Conservation (phyloP, 331 rosid species). For the Prunus yedoensis region DNA sequence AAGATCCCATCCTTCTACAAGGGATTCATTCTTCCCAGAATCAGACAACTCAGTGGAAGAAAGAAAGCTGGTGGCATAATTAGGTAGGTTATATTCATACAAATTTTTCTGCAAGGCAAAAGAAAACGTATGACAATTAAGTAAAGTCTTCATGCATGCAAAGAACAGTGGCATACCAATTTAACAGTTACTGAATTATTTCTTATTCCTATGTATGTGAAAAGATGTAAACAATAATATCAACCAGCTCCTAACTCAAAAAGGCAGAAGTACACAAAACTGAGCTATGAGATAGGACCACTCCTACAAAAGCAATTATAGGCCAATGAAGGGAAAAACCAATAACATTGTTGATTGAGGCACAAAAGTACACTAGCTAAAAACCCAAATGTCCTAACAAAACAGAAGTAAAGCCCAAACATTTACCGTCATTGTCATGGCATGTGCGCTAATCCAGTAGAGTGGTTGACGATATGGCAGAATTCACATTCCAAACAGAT, state of each 20-base stretch:
- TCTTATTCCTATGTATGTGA: neutral
- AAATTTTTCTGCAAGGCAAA: slow-evolving; percentile 55
- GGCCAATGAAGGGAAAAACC: neutral
- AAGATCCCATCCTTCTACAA: slow-evolving; percentile 91
- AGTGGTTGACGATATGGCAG: slow-evolving; percentile 79
- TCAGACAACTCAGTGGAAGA: slow-evolving; percentile 68
- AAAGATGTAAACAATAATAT: neutral
- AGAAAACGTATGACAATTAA: slow-evolving; percentile 26
- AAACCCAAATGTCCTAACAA: slow-evolving; percentile 13
- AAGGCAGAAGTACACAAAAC: neutral
- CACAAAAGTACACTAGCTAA: slow-evolving; percentile 1
- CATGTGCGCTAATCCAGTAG: slow-evolving; percentile 75
- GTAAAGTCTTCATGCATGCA: slow-evolving; percentile 6
- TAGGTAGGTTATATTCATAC: slow-evolving; percentile 58
- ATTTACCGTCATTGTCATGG: slow-evolving; percentile 58
- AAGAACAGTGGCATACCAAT: slow-evolving; percentile 12
- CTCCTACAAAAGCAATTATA: neutral
- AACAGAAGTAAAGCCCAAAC: slow-evolving; percentile 5
- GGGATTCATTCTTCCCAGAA: slow-evolving; percentile 60
- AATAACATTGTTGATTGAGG: neutral
- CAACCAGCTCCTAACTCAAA: slow-evolving; percentile 8
- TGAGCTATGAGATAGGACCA: neutral
- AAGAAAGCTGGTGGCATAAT: slow-evolving; percentile 70
- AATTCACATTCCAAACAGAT: slow-evolving; percentile 80
- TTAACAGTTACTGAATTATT: neutral